Base-by-base conservation (phyloP, 208 protist species). In the Acanthamoeba triangularis region DNA sequence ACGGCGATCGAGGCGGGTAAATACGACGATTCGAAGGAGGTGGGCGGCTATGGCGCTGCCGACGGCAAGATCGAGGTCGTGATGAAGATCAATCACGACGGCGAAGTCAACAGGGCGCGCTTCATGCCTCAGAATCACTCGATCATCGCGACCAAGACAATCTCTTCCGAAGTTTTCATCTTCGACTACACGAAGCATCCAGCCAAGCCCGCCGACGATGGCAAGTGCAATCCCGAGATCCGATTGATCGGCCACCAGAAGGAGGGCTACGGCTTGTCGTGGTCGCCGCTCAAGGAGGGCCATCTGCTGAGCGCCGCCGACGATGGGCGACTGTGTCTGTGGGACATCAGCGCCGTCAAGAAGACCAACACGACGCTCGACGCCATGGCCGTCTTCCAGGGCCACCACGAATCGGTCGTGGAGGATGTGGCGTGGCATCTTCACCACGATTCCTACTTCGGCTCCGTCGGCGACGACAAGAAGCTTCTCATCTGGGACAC, bases 361-460 rank as follows among this genome's bases (percentile, higher is more conserved):
- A 91, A 95, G 61, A 95, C 80, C 44, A 74, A 95, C 91, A 59
- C 91, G 6, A 94, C 63, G 16, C 93, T 95, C 44, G 93, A 95
- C n/a, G 61, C 93, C 54, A 93, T n/a, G 47, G 80, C 5, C 52
- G 63, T 95, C 28, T 95, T 65, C 93, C 35, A 30, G 44, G 69
- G 49, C 16, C 30, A 63, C 52, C 72, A 95, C 37, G 72, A 41
- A 41, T 85, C 56, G 30, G 96, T 98, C 23, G 98, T 99, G 1
- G 98, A 99, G 91, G 99, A 99, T 95, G 99, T 99, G 28, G 97
- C 95, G 33, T 99, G 98, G 98, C 98, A 99, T 96, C 72, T 85
- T 25, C 96, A 97, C 44, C 98, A 99, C 61, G 96, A 97, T 0
- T 93, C 97, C 56, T 94, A 99, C 56, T 99, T 99, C 91, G 98